Evolutionary conservation across 192 early-diverging fungal species (phyloP).

Genomic region (Glomus cerebriforme): DNA sequence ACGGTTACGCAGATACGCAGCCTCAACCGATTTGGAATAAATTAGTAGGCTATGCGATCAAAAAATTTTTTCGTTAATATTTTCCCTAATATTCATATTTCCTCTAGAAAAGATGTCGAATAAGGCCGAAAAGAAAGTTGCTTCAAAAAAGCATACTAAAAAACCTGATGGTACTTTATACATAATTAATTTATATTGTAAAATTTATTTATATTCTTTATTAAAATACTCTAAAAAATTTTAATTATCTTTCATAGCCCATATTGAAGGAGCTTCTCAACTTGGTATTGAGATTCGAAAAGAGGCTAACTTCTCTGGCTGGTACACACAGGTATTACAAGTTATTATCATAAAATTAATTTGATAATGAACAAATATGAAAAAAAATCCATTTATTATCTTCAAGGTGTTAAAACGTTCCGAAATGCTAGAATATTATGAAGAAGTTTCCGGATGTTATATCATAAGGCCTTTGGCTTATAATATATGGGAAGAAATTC

Average conservation of each 20-base stretch:
- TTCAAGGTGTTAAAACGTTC: slow-evolving; percentile 76
- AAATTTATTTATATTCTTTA: no score
- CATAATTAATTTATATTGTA: no score
- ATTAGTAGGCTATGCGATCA: no score
- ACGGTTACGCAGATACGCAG: no score
- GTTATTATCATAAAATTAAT: not conserved
- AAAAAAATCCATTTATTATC: not conserved
- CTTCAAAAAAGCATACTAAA: no score
- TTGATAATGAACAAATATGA: not conserved
- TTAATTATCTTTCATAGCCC: slow-evolving; percentile 29
- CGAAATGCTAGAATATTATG: slow-evolving; percentile 99
- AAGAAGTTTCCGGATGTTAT: slow-evolving; percentile 93
- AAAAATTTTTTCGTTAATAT: no score
- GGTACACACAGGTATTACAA: slow-evolving; percentile 83
- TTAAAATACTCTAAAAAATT: no score
- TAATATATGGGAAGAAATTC: slow-evolving; percentile 97
- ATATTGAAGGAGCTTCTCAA: slow-evolving; percentile 61
- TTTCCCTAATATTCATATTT: no score
- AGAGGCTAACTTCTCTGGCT: slow-evolving; percentile 87
- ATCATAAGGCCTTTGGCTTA: slow-evolving; percentile 95
- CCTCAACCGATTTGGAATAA: no score
- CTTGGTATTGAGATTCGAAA: slow-evolving; percentile 89
- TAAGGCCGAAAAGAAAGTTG: no score
- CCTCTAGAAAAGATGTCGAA: no score
- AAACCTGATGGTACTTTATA: no score